Percentiles rank a stretch among this genome's conserved stretches.
phyloP scores from a whole-genome alignment of 306 rosid genomes.

The Castanopsis chinensis region DNA sequence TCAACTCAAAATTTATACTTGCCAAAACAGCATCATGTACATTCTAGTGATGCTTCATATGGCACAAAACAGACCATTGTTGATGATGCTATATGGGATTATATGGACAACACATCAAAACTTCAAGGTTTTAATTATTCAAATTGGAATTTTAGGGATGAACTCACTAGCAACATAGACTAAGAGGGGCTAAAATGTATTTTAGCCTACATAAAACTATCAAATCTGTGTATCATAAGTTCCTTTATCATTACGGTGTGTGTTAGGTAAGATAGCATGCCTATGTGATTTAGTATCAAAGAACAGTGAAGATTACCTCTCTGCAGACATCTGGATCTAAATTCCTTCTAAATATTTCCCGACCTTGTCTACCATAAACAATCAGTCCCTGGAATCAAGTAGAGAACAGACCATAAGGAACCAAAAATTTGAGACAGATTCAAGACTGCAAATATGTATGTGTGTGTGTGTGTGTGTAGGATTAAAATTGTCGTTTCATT shows the following conservation, averaged over 20 bases:
- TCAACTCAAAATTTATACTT: too few species aligned
- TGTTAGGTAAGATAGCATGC: not conserved
- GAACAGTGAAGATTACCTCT: conserved; percentile 57
- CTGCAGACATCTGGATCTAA: conserved; percentile 71
- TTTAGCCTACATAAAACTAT: not conserved
- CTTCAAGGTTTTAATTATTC: not conserved
- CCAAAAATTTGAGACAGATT: not conserved
- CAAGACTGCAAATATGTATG: not conserved
- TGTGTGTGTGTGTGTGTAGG: not conserved
- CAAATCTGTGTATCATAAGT: not conserved
- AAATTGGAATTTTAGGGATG: not conserved
- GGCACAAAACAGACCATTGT: not conserved
- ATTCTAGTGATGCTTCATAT: too few species aligned
- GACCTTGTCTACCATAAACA: conserved; percentile 90
- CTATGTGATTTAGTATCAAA: conserved; percentile 10
- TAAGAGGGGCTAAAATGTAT: not conserved
- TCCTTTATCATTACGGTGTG: not conserved
- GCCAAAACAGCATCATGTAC: too few species aligned
- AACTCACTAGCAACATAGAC: not conserved
- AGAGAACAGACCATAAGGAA: conserved; percentile 21
- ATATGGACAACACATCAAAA: not conserved
- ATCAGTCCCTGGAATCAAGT: conserved; percentile 79
- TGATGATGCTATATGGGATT: not conserved
- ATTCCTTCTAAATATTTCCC: conserved; percentile 73
- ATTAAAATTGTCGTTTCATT: not conserved